Evolutionary conservation across 2,329 filamentous ascomycete genomes (phyloP).

Genomic region (Penicillium verrucosum): DNA sequence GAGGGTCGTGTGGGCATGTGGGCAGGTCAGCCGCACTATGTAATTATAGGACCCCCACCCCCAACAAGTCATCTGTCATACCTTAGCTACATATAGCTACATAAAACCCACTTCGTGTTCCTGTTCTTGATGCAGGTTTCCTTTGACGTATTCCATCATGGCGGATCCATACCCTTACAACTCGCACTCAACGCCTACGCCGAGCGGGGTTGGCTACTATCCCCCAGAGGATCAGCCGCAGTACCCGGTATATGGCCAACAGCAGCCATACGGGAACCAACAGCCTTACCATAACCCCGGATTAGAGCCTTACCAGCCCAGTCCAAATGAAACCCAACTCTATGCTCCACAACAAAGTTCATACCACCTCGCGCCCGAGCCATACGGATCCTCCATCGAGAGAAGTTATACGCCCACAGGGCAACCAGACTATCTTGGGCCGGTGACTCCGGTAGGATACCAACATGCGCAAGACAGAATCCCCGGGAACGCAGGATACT

Average conservation of each 20-base stretch:
- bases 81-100: background rate
- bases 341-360: constrained; percentile 28
- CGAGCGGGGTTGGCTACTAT: constrained; percentile 23
- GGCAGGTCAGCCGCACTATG: constrained; percentile 27
- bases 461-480: constrained; percentile 31
- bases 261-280: constrained; percentile 22
- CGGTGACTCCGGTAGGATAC: constrained; percentile 46
- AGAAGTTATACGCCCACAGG: constrained; percentile 47
- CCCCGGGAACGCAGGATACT: constrained; percentile 33
- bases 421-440: constrained; percentile 33
- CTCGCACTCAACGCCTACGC: constrained; percentile 26
- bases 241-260: constrained; percentile 18
- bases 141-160: constrained; percentile 37
- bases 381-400: constrained; percentile 29
- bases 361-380: constrained; percentile 25
- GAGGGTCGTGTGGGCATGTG: constrained; percentile 22
- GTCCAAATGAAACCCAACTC: constrained; percentile 22
- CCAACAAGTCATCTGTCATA: constrained; percentile 13
- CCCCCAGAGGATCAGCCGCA: constrained; percentile 26
- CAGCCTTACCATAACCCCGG: constrained; percentile 19
- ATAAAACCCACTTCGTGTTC: background rate
- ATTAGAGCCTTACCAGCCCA: constrained; percentile 24
- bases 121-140: constrained; percentile 4
- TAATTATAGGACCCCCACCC: background rate
- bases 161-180: constrained; percentile 50